phyloP scores from a whole-genome alignment of 176 grass and related monocot species.

The Tillandsia fasciculata region DNA sequence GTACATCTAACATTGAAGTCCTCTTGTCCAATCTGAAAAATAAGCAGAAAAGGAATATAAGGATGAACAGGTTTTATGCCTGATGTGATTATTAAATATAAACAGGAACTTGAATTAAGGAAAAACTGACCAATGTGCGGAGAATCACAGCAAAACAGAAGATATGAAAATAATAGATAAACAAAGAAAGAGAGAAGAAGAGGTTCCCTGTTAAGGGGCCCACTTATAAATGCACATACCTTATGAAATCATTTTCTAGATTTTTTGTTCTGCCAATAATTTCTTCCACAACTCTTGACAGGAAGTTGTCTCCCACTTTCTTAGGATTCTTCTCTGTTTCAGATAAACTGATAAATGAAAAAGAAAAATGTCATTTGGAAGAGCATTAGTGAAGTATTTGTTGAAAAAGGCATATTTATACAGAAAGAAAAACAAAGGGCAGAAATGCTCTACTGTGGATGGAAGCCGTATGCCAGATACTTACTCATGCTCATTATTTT shows the following conservation, averaged over 20 bases:
- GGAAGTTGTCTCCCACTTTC: conserved; percentile 6
- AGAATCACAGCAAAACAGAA: neutral
- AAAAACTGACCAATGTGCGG: too few species aligned
- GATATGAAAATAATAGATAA: neutral
- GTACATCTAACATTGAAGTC: conserved; percentile 24
- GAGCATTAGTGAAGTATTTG: neutral
- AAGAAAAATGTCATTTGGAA: neutral
- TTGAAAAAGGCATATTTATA: neutral
- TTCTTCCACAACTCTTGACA: conserved; percentile 17
- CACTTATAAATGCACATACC: conserved; percentile 12
- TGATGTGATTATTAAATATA: too few species aligned
- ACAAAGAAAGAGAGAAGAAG: neutral
- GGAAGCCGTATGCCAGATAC: neutral
- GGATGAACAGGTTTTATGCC: too few species aligned
- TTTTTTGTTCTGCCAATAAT: conserved; percentile 18
- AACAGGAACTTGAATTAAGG: too few species aligned
- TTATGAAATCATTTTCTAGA: conserved; percentile 29
- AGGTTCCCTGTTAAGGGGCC: neutral
- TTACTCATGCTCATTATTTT: conserved; percentile 16
- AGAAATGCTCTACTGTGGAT: neutral
- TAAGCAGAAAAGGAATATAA: neutral
- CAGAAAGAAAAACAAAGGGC: neutral
- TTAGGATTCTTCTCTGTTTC: conserved; percentile 2
- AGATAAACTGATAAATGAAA: conserved; percentile 11
- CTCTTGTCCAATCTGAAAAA: conserved; percentile 27